A percentile compares a stretch with the other conserved stretches of the same genome.
phyloP scores from a whole-genome alignment of 1,284 basidiomycete genomes.

The Tilletia indica region DNA sequence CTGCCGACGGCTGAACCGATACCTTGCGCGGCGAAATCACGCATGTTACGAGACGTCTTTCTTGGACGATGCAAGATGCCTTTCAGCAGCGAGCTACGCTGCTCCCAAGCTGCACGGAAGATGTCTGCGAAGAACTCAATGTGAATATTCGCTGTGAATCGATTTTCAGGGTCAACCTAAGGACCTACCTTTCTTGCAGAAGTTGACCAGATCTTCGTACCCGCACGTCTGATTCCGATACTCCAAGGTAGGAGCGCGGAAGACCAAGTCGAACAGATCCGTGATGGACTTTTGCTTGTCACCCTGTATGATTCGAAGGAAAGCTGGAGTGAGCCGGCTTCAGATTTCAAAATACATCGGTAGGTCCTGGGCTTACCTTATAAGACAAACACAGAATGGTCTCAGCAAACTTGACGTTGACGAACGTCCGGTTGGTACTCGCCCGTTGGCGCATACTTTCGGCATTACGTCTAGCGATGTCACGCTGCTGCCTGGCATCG shows the following conservation, averaged over 20 bases:
- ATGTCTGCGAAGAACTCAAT: constrained; percentile 31
- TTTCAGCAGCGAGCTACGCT: constrained; percentile 46
- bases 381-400: constrained; percentile 59
- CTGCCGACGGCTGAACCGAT: constrained; percentile 7
- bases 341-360: too few relatives aligned
- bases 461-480: constrained; percentile 34
- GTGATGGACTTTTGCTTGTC: constrained; percentile 60
- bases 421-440: constrained; percentile 66
- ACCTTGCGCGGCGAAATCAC: constrained; percentile 15
- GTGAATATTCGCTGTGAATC: neutral
- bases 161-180: neutral
- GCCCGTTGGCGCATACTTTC: constrained; percentile 60
- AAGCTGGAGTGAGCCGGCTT: too few relatives aligned
- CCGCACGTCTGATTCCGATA: constrained; percentile 86
- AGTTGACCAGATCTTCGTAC: constrained; percentile 47
- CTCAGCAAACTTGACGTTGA: constrained; percentile 75
- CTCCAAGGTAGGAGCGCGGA: constrained; percentile 64
- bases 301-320: constrained; percentile 41
- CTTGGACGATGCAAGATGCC: constrained; percentile 40
- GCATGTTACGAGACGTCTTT: constrained; percentile 26
- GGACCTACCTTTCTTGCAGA: constrained; percentile 36
- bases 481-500: constrained; percentile 12
- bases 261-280: constrained; percentile 62
- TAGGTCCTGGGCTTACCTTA: constrained; percentile 45
- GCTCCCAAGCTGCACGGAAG: constrained; percentile 51